Percentiles rank a stretch among this genome's conserved stretches.
phyloP scores from a whole-genome alignment of 768 basidiomycete species.

The Chiua virens region DNA sequence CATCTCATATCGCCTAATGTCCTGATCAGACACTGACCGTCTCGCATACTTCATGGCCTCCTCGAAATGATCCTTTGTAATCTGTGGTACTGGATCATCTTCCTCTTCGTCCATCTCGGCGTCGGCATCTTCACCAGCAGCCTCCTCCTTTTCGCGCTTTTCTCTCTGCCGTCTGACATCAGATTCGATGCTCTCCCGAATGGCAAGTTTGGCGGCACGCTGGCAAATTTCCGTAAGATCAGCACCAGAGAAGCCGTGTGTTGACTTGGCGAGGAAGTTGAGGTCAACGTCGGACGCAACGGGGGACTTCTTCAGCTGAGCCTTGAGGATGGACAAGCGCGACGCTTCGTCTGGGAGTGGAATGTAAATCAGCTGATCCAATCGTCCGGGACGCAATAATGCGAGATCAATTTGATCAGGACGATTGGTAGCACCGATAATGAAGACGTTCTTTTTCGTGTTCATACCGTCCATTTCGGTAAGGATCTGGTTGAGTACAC shows the following conservation, averaged over 20 bases:
- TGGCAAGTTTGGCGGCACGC: conserved; percentile 94
- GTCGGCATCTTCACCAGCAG: conserved; percentile 54
- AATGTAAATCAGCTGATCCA: conserved; percentile 99
- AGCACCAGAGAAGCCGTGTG: conserved; percentile 98
- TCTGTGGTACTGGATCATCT: conserved; percentile 89
- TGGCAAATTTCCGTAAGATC: conserved; percentile 99
- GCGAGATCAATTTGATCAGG: conserved; percentile 96
- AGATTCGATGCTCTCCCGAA: conserved; percentile 90
- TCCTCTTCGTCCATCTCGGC: conserved; percentile 74
- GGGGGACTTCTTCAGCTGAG: conserved; percentile 90
- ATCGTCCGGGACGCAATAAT: conserved; percentile 93
- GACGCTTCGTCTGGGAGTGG: conserved; percentile 95
- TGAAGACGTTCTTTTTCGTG: conserved; percentile 98
- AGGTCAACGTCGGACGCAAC: conserved; percentile 82
- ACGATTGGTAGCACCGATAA: conserved; percentile 95
- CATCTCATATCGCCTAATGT: conserved; percentile 98
- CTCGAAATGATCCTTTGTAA: conserved; percentile 92
- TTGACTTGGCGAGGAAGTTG: conserved; percentile 82
- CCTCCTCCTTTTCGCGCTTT: conserved; percentile 78
- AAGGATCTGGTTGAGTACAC: conserved; percentile 95
- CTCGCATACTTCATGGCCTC: conserved; percentile 98
- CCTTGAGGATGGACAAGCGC: conserved; percentile 88
- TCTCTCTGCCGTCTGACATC: conserved; percentile 83
- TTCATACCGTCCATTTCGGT: conserved; percentile 99
- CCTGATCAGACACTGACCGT: conserved; percentile 93